A percentile compares a stretch with the other conserved stretches of the same genome.
Conservation (phyloP, 148 eudicot species). For the Talinum fruticosum region DNA sequence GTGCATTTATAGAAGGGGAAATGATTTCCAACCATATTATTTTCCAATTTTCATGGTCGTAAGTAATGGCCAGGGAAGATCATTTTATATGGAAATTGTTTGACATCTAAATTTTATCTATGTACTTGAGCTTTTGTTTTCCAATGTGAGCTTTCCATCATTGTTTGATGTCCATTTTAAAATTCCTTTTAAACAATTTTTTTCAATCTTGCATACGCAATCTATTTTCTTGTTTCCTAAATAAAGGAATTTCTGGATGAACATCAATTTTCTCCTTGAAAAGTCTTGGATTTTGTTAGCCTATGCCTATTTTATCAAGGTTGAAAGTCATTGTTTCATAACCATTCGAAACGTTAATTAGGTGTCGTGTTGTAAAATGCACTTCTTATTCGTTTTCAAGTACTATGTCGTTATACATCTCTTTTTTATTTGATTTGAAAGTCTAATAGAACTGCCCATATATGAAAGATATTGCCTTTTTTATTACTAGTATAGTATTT, state of each 20-base stretch:
- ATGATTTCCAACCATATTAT: not conserved
- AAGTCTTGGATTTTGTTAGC: not conserved
- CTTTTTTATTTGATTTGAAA: too few relatives aligned
- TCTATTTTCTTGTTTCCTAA: not conserved
- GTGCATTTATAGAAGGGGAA: not conserved
- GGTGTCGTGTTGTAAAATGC: not conserved
- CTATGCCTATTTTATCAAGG: not conserved
- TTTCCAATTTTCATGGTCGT: too few relatives aligned
- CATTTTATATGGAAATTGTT: too few relatives aligned
- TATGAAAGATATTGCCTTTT: too few relatives aligned
- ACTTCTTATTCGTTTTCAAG: not conserved
- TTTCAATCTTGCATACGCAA: not conserved
- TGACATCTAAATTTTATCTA: too few relatives aligned
- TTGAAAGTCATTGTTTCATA: not conserved
- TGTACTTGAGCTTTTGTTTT: too few relatives aligned
- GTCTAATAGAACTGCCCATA: too few relatives aligned
- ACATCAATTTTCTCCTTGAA: not conserved
- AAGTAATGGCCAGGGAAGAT: too few relatives aligned
- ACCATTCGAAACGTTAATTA: not conserved
- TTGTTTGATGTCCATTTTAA: too few relatives aligned
- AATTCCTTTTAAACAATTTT: not conserved
- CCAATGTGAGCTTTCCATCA: too few relatives aligned
- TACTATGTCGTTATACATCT: too few relatives aligned
- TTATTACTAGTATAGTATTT: too few relatives aligned
- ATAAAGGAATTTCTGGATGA: not conserved